Base-by-base conservation (phyloP, 179 eudicot genomes). In the Spergularia azorica region DNA sequence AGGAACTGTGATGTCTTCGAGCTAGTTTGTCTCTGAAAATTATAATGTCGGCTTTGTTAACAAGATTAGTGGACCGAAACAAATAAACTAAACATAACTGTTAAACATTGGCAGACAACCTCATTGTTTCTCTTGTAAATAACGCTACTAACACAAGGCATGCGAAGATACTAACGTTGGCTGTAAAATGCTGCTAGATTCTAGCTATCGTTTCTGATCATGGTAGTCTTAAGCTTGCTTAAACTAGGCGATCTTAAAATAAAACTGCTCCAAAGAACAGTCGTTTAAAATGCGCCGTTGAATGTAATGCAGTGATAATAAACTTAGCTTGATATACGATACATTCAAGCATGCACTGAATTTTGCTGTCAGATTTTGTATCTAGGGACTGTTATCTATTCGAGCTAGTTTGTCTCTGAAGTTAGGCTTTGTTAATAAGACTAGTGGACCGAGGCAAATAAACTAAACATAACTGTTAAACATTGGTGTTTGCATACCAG, bases 401-500 rank as follows among this genome's bases (percentile, higher is more conserved):
- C 5, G 60, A 51, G 63, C 54, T 38, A 54, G 9, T 76, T 54
- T 3, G 12, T 5, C 14, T 14, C 5, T 26, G 9, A 63, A 11
- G 9, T 4, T 4, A 0, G 6, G 5, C 8, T 62, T 46, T 48
- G 67, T 62, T 50, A 7, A 15, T 0, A 46, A 15, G 17, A 60
- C 60, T 43, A 6, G 0, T 43, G 4, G 48, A 43, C 8, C 0
- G 48, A 43, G 5, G 21, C 14, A 3, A 46, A 15, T 43, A 9
- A 9, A 5, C 52, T 21, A 39, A 9, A 5, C 20, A 46, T 26
- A 26, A 3, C 36, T 16, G 3, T 20, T 32, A 41, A 73, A 60
- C 43, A 17, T 39, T 58, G 67, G 32, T 51, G 26, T 59, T 55
- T 55, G 63, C 58, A 26, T 80, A 72, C 56, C 77, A 93, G 97